phyloP scores from a whole-genome alignment of 2,329 filamentous ascomycete genomes.

The Xylaria sp. region DNA sequence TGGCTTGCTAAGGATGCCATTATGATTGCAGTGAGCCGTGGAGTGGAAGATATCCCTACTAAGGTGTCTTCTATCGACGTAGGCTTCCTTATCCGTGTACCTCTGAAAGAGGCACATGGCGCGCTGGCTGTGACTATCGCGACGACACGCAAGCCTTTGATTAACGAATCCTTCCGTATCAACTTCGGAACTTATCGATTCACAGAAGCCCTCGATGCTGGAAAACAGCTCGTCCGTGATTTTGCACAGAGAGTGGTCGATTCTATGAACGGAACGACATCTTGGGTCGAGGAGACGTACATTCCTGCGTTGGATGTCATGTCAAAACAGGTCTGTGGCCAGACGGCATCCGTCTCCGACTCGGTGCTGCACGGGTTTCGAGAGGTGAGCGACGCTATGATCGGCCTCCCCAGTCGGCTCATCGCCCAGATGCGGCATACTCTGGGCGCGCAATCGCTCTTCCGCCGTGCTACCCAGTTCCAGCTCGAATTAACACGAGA shows the following conservation, averaged over 20 bases:
- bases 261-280: constrained; percentile 53
- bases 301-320: constrained; percentile 48
- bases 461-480: constrained; percentile 46
- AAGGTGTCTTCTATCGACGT: constrained; percentile 61
- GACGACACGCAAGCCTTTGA: constrained; percentile 68
- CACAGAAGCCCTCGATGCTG: constrained; percentile 58
- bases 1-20: constrained; percentile 70
- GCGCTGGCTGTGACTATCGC: constrained; percentile 67
- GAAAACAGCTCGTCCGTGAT: constrained; percentile 53
- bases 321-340: constrained; percentile 49
- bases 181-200: constrained; percentile 66
- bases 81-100: constrained; percentile 64
- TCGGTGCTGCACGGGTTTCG: constrained; percentile 46
- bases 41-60: constrained; percentile 59
- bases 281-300: constrained; percentile 51
- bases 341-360: constrained; percentile 48
- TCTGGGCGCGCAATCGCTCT: constrained; percentile 41
- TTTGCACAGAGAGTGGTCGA: constrained; percentile 57
- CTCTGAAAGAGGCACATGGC: constrained; percentile 66
- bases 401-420: constrained; percentile 40
- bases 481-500: constrained; percentile 51
- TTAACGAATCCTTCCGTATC: constrained; percentile 70
- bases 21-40: constrained; percentile 65
- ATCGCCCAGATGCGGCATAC: constrained; percentile 44
- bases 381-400: constrained; percentile 43